Base-by-base conservation (phyloP, 306 rosid genomes). In the Cucumis hystrix region DNA sequence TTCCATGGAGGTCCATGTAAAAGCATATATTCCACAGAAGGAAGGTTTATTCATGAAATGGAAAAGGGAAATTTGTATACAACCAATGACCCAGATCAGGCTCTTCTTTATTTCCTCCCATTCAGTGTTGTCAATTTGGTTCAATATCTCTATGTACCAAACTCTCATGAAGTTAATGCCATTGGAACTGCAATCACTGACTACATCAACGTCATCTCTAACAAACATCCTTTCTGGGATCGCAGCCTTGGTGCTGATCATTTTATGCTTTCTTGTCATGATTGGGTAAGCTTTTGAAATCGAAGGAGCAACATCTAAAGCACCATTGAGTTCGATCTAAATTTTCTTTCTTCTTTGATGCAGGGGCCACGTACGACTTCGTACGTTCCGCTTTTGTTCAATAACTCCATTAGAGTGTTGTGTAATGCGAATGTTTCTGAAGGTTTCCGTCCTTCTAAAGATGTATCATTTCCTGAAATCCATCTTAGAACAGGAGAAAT, bases 241-340 rank as follows among this genome's bases (percentile, higher is more conserved):
- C 66, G 86, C 52, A 84, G 83, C 80, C 83, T 78, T 0, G 87
- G 90, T 41, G 84, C 87, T 6, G 90, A 84, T 45, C 90, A 87
- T 75, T 80, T 84, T 20, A 80, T 87, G 84, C 78, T 87, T 71
- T 87, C 90, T 21, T 87, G 90, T 63, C 87, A 87, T 47, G 86
- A 84, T 63, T 87, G 87, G 87, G 87, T 82, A 82, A 71, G 71
- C 30, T 49, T 21, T 45, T 0, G n/a, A 51, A 51, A 51, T 51
- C 2, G 18, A 51, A 51, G 18, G 56, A 15, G 56, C 54, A 51
- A 51, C 6, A 7, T 6, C 6, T 15, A 14, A 14, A 14, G n/a
- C 20, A 11, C 35, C 20, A 14, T 6, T 15, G 12, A 2, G 8
- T 64, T 35, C 0, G 45, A 35, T 17, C 73, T 39, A 1, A 66